These are phyloP conservation scores for Brassica incana DNA, from an alignment of 345 rosid species.

Conservation along the genomic window DNA sequence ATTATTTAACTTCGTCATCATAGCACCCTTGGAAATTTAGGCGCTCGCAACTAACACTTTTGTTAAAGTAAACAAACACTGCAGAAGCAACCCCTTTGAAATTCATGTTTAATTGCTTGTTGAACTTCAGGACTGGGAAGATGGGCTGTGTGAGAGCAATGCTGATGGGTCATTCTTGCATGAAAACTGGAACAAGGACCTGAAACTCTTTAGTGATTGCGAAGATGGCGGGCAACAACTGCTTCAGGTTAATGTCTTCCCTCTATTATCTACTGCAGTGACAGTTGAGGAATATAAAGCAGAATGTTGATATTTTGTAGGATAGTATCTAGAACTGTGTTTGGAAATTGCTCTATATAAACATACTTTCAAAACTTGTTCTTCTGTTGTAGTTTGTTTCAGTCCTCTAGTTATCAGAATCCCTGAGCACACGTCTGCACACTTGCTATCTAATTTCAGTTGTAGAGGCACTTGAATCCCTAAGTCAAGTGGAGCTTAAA, in stretches of 20 bases:
- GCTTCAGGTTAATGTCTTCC: slow-evolving; percentile 61
- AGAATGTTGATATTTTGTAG: not conserved
- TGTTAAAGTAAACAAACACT: not conserved
- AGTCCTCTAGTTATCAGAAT: not conserved
- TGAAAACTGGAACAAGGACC: slow-evolving; percentile 89
- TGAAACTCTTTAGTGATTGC: slow-evolving; percentile 65
- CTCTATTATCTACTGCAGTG: slow-evolving; percentile 14
- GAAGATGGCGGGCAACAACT: slow-evolving; percentile 90
- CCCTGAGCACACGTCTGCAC: not conserved
- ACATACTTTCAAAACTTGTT: not conserved
- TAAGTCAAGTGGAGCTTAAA: slow-evolving; percentile 1
- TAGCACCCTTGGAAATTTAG: not conserved
- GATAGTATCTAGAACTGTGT: slow-evolving; percentile 3
- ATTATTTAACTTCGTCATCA: slow-evolving; percentile 5
- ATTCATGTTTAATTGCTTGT: slow-evolving; percentile 21
- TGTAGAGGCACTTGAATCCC: not conserved
- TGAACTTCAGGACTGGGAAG: slow-evolving; percentile 81
- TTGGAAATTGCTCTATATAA: not conserved
- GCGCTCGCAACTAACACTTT: slow-evolving; percentile 11
- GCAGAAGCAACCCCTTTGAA: slow-evolving; percentile 8
- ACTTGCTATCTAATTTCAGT: not conserved
- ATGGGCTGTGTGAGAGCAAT: slow-evolving; percentile 81
- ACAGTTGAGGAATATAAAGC: not conserved
- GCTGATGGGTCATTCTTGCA: slow-evolving; percentile 90
- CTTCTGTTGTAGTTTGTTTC: slow-evolving; percentile 9